Evolutionary conservation across 140 eudicot species (phyloP), one percentile per base, ranked within the genome.

Genomic region (Ambrosia hybrid): DNA sequence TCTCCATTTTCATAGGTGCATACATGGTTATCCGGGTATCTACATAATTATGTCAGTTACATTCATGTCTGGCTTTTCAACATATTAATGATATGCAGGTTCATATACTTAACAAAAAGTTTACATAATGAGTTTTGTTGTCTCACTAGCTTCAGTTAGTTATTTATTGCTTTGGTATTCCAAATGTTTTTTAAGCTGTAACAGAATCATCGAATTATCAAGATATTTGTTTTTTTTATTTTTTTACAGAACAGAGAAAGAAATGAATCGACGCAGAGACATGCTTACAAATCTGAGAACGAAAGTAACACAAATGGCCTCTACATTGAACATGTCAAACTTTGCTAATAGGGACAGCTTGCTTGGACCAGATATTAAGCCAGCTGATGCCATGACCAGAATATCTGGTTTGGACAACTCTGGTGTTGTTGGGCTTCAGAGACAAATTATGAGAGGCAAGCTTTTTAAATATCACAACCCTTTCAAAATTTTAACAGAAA

Each of bases 301-400:
- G 70, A 94, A 94, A 80, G 92, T 80, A 67, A 84, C 82, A 55
- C 92, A 92, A 82, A 89, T 92, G 98, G 98, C 96, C 26, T 60
- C 91, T 49, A 80, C 91, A 13, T 86, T 94, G 86, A 94, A 89
- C 87, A 94, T 90, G 97, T 94, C 97, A 73, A 88, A 85, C 81
- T 88, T 90, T 86, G 92, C 85, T 69, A 93, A 77, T 68, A 88
- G 99, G 75, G 97, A 88, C 86, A 91, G 92, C 90, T 88, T 94
- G 73, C 99, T 90, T 73, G 98, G 98, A 46, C 95, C 98, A 62
- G 96, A 89, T 65, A 84, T 70, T 11, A 91, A 94, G 80, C 88
- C 91, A 63, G 95, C 78, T 84, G 97, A 94, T 85, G 97, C 92
- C 66, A 88, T 83, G 88, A 88, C 89, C 87, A 81, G 97, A 78